A percentile compares a stretch with the other conserved stretches of the same genome.
Conservation (phyloP, 164 flowering plant genomes). For the Annona squamosa region DNA sequence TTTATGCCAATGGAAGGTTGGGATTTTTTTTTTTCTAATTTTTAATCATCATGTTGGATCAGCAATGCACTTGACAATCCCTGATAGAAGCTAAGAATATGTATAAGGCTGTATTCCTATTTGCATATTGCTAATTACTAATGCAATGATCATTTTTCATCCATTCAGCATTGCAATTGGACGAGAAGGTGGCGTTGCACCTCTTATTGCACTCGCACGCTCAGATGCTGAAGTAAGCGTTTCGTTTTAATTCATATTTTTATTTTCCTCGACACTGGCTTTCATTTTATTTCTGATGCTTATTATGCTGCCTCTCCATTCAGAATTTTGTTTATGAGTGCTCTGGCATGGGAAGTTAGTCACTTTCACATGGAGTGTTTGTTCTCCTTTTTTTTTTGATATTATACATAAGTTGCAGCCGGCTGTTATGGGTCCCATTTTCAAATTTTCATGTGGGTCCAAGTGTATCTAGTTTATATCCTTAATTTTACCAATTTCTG, state of each 20-base stretch:
- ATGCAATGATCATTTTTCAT: constrained; percentile 6
- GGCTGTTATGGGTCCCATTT: too few relatives aligned
- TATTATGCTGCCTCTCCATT: not conserved
- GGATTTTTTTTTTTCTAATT: not conserved
- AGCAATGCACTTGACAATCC: not conserved
- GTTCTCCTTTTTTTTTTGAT: not conserved
- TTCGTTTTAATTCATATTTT: not conserved
- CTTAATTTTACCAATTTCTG: too few relatives aligned
- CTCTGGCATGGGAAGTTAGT: not conserved
- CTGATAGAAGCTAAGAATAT: not conserved
- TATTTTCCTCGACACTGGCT: not conserved
- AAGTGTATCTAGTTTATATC: too few relatives aligned
- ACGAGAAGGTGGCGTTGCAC: constrained; percentile 94
- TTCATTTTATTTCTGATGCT: constrained; percentile 1
- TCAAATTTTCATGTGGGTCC: too few relatives aligned
- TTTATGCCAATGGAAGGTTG: not conserved
- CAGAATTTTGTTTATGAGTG: not conserved
- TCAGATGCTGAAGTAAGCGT: constrained; percentile 78
- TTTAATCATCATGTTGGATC: not conserved
- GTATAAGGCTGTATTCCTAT: not conserved
- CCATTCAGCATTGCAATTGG: constrained; percentile 87
- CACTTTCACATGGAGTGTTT: not conserved
- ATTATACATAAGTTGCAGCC: too few relatives aligned
- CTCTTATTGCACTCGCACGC: constrained; percentile 82
- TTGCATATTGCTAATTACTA: not conserved